These are phyloP conservation scores for Suillus paluster DNA, from an alignment of 768 basidiomycete species.

Conservation along the genomic window DNA sequence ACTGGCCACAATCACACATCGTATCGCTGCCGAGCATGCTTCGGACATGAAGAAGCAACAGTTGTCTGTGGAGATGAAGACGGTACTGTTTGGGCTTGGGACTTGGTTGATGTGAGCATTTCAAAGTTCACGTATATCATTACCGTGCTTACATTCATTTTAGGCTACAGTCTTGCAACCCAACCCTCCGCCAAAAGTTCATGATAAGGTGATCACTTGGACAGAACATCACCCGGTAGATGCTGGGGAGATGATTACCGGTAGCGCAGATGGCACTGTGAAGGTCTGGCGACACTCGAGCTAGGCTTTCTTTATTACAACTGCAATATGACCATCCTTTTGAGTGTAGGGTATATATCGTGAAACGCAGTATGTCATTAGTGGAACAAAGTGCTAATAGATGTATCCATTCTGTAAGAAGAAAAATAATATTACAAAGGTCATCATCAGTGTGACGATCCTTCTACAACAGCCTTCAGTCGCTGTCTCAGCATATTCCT, in stretches of 20 bases:
- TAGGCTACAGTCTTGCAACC: conserved; percentile 75
- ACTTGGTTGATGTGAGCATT: conserved; percentile 78
- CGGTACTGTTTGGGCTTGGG: conserved; percentile 91
- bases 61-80: conserved; percentile 91
- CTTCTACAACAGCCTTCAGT: conserved; percentile 34
- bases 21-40: conserved; percentile 82
- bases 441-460: conserved; percentile 22
- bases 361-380: background rate
- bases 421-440: conserved; percentile 24
- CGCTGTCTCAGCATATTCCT: conserved; percentile 32
- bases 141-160: conserved; percentile 10
- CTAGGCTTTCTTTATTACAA: background rate
- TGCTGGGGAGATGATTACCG: conserved; percentile 82
- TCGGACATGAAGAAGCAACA: conserved; percentile 80
- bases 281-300: conserved; percentile 80
- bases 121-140: background rate
- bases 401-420: background rate
- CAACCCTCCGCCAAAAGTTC: conserved; percentile 76
- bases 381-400: background rate
- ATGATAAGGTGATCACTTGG: conserved; percentile 89
- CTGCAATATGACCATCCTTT: too few species aligned
- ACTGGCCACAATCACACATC: conserved; percentile 72
- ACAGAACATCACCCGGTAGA: conserved; percentile 88
- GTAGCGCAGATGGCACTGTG: conserved; percentile 88
- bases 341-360: background rate